phyloP scores from a whole-genome alignment of 2,329 filamentous ascomycete genomes.

The Emericellopsis cladophorae region DNA sequence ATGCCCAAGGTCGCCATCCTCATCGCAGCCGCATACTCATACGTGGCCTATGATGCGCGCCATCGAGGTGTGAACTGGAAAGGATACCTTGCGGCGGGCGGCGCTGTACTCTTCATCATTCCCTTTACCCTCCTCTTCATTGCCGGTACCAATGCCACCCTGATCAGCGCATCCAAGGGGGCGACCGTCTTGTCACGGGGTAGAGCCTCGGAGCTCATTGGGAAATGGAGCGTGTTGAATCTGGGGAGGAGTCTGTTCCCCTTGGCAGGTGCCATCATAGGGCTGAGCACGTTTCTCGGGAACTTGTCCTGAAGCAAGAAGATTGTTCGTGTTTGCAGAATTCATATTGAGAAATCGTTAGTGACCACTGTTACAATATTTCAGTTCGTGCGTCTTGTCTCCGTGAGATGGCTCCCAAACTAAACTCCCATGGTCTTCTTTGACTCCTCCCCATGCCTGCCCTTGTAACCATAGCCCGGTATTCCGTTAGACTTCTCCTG shows the following conservation, averaged over 20 bases:
- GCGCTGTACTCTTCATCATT: constrained; percentile 21
- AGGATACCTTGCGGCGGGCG: constrained; percentile 17
- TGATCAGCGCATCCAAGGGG: constrained; percentile 13
- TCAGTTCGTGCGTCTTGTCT: too few relatives aligned
- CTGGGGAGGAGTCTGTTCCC: constrained; percentile 16
- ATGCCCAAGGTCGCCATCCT: constrained; percentile 22
- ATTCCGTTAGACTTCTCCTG: too few relatives aligned
- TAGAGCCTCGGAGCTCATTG: constrained; percentile 7
- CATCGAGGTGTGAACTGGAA: constrained; percentile 16
- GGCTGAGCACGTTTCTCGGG: constrained; percentile 8
- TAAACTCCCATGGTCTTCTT: too few relatives aligned
- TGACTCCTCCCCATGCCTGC: too few relatives aligned
- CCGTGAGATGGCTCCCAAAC: too few relatives aligned
- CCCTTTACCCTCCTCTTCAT: constrained; percentile 26
- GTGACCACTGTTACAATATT: too few relatives aligned
- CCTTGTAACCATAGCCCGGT: too few relatives aligned
- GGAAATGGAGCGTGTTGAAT: constrained; percentile 14
- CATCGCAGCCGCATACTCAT: constrained; percentile 19
- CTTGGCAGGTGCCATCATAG: constrained; percentile 14
- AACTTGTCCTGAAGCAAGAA: constrained; percentile 3
- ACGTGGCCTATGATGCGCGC: constrained; percentile 20
- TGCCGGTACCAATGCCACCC: constrained; percentile 19
- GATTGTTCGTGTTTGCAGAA: neutral
- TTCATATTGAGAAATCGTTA: neutral
- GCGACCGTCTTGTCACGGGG: constrained; percentile 5